Evolutionary conservation across 441 rosid genomes (phyloP).

Genomic region (Adansonia grandidieri): DNA sequence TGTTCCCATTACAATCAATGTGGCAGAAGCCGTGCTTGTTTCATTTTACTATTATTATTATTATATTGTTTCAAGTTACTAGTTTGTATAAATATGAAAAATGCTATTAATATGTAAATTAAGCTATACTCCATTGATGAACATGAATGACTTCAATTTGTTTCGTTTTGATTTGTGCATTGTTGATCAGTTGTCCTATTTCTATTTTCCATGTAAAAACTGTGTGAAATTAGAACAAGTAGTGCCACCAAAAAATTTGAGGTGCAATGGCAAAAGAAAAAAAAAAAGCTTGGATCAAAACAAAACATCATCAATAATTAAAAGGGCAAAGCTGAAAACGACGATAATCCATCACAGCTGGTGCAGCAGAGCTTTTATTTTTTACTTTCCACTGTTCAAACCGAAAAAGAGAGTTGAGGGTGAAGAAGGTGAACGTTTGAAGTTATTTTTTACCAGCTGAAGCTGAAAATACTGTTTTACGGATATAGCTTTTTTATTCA

Average conservation of each 20-base stretch:
- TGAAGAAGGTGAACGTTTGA: not conserved
- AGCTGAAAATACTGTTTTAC: not conserved
- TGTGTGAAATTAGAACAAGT: not conserved
- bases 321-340: constrained; percentile 7
- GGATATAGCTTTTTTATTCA: not conserved
- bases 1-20: not conserved
- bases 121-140: not conserved
- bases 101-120: not conserved
- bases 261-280: no score
- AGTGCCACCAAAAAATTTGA: not conserved
- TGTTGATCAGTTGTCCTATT: not conserved
- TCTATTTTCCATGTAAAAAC: not conserved
- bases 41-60: not conserved
- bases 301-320: constrained; percentile 4
- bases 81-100: not conserved
- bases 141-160: not conserved
- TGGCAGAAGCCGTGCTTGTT: not conserved
- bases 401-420: not conserved
- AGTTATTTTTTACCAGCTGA: not conserved
- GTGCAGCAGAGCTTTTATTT: not conserved
- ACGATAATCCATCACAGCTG: not conserved
- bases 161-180: not conserved
- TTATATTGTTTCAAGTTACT: not conserved
- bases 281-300: not conserved
- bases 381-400: not conserved